Evolutionary conservation across 768 basidiomycete genomes (phyloP).

Genomic region (Naganishia onofrii): DNA sequence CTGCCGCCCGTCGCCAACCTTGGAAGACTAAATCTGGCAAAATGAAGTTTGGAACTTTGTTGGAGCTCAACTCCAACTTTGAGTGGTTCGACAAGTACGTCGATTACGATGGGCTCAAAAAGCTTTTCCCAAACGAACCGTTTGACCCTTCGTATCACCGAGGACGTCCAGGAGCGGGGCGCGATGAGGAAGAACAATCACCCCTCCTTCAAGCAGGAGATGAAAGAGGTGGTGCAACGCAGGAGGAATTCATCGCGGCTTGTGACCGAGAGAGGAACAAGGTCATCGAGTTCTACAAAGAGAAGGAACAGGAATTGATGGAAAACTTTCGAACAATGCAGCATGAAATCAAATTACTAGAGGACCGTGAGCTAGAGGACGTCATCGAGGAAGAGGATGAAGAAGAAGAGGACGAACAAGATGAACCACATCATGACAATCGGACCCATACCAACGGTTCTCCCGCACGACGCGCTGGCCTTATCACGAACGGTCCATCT

Average conservation of each 20-base stretch:
- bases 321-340: slow-evolving; percentile 45
- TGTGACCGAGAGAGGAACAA: slow-evolving; percentile 80
- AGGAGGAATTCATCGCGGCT: slow-evolving; percentile 64
- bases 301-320: slow-evolving; percentile 68
- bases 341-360: slow-evolving; percentile 49
- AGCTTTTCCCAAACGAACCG: slow-evolving; percentile 50
- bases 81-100: slow-evolving; percentile 54
- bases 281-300: slow-evolving; percentile 72
- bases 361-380: slow-evolving; percentile 49
- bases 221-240: slow-evolving; percentile 35
- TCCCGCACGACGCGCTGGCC: slow-evolving; percentile 17
- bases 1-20: neutral
- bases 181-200: slow-evolving; percentile 43
- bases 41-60: slow-evolving; percentile 45
- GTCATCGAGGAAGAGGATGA: slow-evolving; percentile 49
- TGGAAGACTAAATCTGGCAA: slow-evolving; percentile 25
- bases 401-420: slow-evolving; percentile 34
- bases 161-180: slow-evolving; percentile 33
- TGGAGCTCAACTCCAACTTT: slow-evolving; percentile 52
- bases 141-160: slow-evolving; percentile 45
- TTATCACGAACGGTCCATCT: slow-evolving; percentile 5
- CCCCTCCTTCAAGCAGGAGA: slow-evolving; percentile 39
- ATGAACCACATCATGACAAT: slow-evolving; percentile 8
- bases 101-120: slow-evolving; percentile 53
- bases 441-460: neutral